Evolutionary conservation across 202 grass and related monocot species (phyloP).

Genomic region (Alloteropsis angusta): DNA sequence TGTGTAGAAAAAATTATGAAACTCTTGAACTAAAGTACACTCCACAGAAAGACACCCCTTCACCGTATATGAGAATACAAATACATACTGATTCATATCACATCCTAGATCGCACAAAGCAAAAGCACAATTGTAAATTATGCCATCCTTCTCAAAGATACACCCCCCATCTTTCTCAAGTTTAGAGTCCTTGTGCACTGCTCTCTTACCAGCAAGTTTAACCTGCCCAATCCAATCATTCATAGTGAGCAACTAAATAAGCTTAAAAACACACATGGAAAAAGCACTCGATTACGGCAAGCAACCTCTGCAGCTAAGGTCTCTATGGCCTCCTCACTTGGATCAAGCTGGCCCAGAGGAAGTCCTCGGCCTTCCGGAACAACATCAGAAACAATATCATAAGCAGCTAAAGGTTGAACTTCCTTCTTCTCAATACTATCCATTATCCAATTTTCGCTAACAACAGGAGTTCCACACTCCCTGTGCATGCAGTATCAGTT

Average conservation of each 20-base stretch:
- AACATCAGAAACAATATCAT: conserved; percentile 71
- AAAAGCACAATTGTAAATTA: conserved; percentile 79
- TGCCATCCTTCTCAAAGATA: conserved; percentile 63
- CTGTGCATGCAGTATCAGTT: conserved; percentile 23
- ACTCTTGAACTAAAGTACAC: not conserved
- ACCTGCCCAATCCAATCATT: conserved; percentile 36
- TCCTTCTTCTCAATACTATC: conserved; percentile 65
- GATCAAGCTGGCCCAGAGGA: conserved; percentile 49
- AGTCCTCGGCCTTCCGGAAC: conserved; percentile 54
- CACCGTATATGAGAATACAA: not conserved
- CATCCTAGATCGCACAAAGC: conserved; percentile 49
- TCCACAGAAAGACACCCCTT: not conserved
- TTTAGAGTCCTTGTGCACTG: conserved; percentile 57
- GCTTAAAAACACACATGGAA: not conserved
- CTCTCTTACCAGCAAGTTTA: conserved; percentile 70
- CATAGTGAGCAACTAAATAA: not conserved
- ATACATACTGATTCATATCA: conserved; percentile 46
- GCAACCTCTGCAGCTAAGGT: conserved; percentile 62
- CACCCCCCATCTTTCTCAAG: conserved; percentile 55
- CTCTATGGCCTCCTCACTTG: conserved; percentile 56
- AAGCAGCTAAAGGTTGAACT: conserved; percentile 53
- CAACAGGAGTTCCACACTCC: conserved; percentile 61
- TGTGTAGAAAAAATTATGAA: conserved; percentile 6
- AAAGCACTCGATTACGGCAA: not conserved
- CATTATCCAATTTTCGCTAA: conserved; percentile 77